These are phyloP conservation scores for Globisporangium barbulae DNA, from an alignment of 352 stramenopile species.

Conservation along the genomic window DNA sequence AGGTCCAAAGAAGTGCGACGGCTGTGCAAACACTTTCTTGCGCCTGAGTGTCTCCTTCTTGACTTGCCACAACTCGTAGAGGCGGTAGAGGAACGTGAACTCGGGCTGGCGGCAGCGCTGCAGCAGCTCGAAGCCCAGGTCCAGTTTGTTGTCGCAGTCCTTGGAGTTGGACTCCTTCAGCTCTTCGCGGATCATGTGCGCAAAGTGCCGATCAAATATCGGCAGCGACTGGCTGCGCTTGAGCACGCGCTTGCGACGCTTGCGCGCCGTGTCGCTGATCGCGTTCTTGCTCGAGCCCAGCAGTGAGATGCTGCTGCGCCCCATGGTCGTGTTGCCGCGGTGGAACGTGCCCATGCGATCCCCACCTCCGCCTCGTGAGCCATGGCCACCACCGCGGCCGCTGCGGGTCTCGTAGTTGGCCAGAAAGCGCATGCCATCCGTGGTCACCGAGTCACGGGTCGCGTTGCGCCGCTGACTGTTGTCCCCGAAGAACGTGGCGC, in stretches of 20 bases:
- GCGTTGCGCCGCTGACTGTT: conserved; percentile 16
- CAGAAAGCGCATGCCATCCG: conserved; percentile 56
- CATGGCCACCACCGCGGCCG: conserved; percentile 11
- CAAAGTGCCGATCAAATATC: conserved; percentile 60
- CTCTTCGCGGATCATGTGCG: conserved; percentile 47
- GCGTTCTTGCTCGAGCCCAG: conserved; percentile 8
- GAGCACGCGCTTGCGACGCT: conserved; percentile 34
- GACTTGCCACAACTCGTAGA: conserved; percentile 39
- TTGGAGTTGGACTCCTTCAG: conserved; percentile 59
- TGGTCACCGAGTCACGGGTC: conserved; percentile 35
- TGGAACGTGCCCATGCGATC: conserved; percentile 7
- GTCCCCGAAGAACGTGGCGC: conserved; percentile 28
- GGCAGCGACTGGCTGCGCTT: conserved; percentile 64
- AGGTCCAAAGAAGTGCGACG: background rate
- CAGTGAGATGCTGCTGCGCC: conserved; percentile 16
- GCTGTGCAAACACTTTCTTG: conserved; percentile 10
- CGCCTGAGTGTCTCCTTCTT: conserved; percentile 12
- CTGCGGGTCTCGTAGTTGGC: conserved; percentile 49
- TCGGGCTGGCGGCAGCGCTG: conserved; percentile 50
- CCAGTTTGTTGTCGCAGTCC: conserved; percentile 52
- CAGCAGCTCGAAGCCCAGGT: conserved; percentile 50
- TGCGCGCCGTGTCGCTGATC: conserved; percentile 18
- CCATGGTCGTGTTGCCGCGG: conserved; percentile 15
- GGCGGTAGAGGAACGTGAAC: conserved; percentile 48
- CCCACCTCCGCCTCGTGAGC: conserved; percentile 3